Conservation (phyloP, 257 asterid genomes). For the Solanum rostratum region DNA sequence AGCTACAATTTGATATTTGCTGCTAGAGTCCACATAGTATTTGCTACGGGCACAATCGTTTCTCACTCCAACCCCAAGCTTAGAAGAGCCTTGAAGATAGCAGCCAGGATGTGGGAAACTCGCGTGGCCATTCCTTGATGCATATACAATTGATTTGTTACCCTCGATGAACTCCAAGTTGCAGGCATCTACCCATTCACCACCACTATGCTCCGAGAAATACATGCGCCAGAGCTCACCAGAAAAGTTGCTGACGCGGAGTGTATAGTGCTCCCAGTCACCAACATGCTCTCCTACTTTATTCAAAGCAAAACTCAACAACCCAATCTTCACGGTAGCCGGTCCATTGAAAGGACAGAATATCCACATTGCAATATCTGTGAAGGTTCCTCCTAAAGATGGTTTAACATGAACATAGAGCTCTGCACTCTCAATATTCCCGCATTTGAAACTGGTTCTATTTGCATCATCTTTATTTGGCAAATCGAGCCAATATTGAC, state of each 20-base stretch:
- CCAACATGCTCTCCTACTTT: constrained; percentile 67
- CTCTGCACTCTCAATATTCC: constrained; percentile 56
- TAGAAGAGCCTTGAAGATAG: constrained; percentile 58
- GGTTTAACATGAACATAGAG: constrained; percentile 76
- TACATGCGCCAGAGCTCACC: constrained; percentile 65
- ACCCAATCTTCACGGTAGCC: constrained; percentile 47
- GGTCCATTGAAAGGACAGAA: constrained; percentile 97
- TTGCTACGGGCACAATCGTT: constrained; percentile 69
- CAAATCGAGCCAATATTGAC: constrained; percentile 66
- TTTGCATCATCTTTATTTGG: constrained; percentile 23
- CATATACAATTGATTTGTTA: constrained; percentile 57
- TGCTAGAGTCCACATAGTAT: constrained; percentile 45
- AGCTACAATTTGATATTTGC: constrained; percentile 40
- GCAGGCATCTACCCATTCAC: constrained; percentile 54
- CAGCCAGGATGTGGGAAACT: constrained; percentile 78
- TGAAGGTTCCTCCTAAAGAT: constrained; percentile 61
- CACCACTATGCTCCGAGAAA: constrained; percentile 87
- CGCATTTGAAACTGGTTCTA: constrained; percentile 30
- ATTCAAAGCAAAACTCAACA: constrained; percentile 22
- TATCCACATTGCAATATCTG: constrained; percentile 79
- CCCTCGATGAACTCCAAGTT: constrained; percentile 64
- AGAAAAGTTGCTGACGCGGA: constrained; percentile 67
- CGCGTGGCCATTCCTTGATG: constrained; percentile 72
- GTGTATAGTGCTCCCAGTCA: constrained; percentile 95
- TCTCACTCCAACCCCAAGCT: constrained; percentile 51